These are phyloP conservation scores for Penicillium canariense DNA, from an alignment of 495 filamentous ascomycete species.

Conservation along the genomic window DNA sequence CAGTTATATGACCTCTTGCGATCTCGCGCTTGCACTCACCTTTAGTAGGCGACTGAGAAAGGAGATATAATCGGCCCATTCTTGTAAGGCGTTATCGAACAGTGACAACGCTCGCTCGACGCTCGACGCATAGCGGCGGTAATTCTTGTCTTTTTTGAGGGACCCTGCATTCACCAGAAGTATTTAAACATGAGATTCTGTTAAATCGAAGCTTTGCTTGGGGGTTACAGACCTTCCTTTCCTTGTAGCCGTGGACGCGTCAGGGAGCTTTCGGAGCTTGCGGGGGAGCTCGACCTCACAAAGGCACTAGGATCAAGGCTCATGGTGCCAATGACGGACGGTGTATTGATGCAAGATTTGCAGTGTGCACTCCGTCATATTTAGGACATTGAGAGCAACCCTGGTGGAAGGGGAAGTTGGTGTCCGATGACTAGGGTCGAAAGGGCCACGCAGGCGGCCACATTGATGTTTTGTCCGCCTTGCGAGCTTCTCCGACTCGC, in stretches of 20 bases:
- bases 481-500: constrained; percentile 18
- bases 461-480: constrained; percentile 30
- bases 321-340: constrained; percentile 52
- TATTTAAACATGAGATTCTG: constrained; percentile 2
- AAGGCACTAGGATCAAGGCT: constrained; percentile 66
- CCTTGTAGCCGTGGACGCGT: constrained; percentile 56
- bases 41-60: constrained; percentile 90
- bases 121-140: constrained; percentile 83
- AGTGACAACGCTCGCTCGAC: constrained; percentile 85
- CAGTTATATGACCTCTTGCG: constrained; percentile 13
- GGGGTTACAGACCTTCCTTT: constrained; percentile 46
- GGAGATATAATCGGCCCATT: constrained; percentile 99
- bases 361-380: constrained; percentile 38
- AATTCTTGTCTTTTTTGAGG: constrained; percentile 81
- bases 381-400: constrained; percentile 28
- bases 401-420: constrained; percentile 10
- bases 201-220: not conserved
- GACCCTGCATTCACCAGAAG: constrained; percentile 46
- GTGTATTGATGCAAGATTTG: constrained; percentile 22
- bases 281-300: constrained; percentile 67
- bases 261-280: constrained; percentile 73
- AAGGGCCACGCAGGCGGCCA: constrained; percentile 35
- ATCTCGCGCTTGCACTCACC: constrained; percentile 44
- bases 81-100: constrained; percentile 90
- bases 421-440: constrained; percentile 15